Base-by-base conservation (phyloP, 192 early-diverging fungal species). In the Lobulomyces angularis region DNA sequence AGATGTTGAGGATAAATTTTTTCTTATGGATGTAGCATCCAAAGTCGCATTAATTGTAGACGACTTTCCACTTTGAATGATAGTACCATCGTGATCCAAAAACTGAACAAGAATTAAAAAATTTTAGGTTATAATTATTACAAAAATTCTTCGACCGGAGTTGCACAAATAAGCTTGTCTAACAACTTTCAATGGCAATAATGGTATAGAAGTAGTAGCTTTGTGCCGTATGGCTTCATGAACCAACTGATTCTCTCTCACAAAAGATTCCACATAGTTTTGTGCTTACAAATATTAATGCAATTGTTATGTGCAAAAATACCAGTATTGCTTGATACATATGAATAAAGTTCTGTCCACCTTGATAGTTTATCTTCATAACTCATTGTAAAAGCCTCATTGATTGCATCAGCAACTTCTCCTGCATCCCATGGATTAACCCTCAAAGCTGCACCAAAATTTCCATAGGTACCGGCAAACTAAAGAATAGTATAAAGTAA, bases 401-500 rank as follows among this genome's bases (percentile, higher is more conserved):
- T 25, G 30, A 68, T 69, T 6, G 64, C 54, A 6, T 46, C 51
- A 5, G 64, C 57, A 3, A 68, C 66, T 42, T 68, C 59, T 12
- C 38, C 45, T 11, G 50, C 35, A 37, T 73, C 66, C 70, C 70
- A 73, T n/a, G 70, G 70, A 51, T 73, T 73, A 26, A 71, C 61
- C 1, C 70, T 53, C 27, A 73, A 39, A 4, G 67, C 65, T 2
- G 70, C 64, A 23, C 70, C 70, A 38, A 73, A 67, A 24, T 48
- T 58, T n/a, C 60, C 53, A 55, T 73, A 73, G 0, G 70, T 67
- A 19, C 70, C 70, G 3, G 70, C 70, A 58, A 73, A 73, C 53
- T 63, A 26, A 9, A 46, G 21, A 11, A 20, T 8, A 34, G 27
- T 55, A 50, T 20, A 7, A 8, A 24, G 48, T 8, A 14, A 35